Base-by-base conservation (phyloP, 2,329 filamentous ascomycete genomes). In the Ophiosphaerella herpotricha region DNA sequence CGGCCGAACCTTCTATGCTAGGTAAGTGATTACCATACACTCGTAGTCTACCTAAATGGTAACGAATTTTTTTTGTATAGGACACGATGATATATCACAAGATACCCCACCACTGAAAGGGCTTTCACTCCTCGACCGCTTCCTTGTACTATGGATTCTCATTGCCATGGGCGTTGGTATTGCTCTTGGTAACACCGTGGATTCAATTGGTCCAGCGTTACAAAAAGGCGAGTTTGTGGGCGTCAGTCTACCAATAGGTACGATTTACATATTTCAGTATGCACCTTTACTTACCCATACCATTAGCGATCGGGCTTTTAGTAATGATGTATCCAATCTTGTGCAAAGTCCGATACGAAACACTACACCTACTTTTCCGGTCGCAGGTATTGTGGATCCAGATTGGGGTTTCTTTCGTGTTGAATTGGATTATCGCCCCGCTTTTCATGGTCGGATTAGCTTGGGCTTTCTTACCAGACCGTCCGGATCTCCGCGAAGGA, bases 281-380 rank as follows among this genome's bases (percentile, higher is more conserved):
- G 2, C 9, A 3, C 3, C 4, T 7, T 35, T 18, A 16, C 49
- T 45, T 36, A 50, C 31, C 33, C 13, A 7, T 18, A 35, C 2
- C 13, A 43, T 48, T 52, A 89, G 90, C 90, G 0, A 77, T 95
- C 40, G 90, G 91, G 0, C 75, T 96, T 1, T 79, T 96, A 1
- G 85, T 95, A 36, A 96, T 96, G 90, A 96, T 96, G 90, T 96
- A 94, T 66, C 91, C 91, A 0, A 95, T 96, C 52, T 77, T 96
- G 0, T 95, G 90, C 80, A 94, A 94, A 71, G 88, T 95, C 5
- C 84, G 84, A 35, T 94, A 85, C 72, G 90, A 95, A 70, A 82
- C 83, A 0, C 74, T 95, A 8, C 89, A 91, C 68, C 75, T 82
- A 2, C 76, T 90, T 4, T 81, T 94, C 50, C 70, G 75, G 2